Evolutionary conservation across 805 yeast genomes (phyloP), one percentile per base, ranked within the genome.

Genomic region (Candida dajiaensis): DNA sequence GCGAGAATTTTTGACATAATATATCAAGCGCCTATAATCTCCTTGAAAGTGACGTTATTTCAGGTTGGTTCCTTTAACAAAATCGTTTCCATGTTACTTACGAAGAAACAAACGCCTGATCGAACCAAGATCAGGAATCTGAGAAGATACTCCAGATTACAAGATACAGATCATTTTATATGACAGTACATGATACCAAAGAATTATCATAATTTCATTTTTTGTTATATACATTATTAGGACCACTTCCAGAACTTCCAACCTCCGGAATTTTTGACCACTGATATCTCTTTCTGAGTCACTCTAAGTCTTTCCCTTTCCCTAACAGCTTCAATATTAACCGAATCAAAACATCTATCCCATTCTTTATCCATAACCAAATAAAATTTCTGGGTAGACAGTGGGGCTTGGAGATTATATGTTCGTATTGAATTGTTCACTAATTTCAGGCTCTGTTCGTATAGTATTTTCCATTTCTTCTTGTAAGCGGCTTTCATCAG

Each of bases 381-480:
- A 51, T 81, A 81, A n/a, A 78, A 63, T 48, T 73, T 75, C 43
- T 83, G 80, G 0, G 85, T 78, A 0, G 81, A 65, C 41, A 74
- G 51, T 0, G 87, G 87, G 0, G 87, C 85, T 52, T 80, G 85
- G 15, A 81, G 53, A 52, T 81, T 81, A 54, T 81, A 81, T 0
- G 81, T 76, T 13, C 86, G 62, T 11, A 81, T 67, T 2, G 67
- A 65, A 49, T 70, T 74, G 55, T 81, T 81, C 40, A 80, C 54
- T 8, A 64, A 49, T 3, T 57, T 56, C 4, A 81, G 52, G 40
- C 69, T 63, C 2, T 64, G 50, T 0, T 63, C 60, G 33, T 47
- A 50, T 57, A 63, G 42, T 53, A 49, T 10, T 47, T 45, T 44
- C 46, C 59, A 46, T 31, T 50, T 44, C 15, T 33, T 43, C 13